Evolutionary conservation across 139 green algal species (phyloP), one percentile per base, ranked within the genome.

Genomic region (Chlamydomonas asymmetrica): DNA sequence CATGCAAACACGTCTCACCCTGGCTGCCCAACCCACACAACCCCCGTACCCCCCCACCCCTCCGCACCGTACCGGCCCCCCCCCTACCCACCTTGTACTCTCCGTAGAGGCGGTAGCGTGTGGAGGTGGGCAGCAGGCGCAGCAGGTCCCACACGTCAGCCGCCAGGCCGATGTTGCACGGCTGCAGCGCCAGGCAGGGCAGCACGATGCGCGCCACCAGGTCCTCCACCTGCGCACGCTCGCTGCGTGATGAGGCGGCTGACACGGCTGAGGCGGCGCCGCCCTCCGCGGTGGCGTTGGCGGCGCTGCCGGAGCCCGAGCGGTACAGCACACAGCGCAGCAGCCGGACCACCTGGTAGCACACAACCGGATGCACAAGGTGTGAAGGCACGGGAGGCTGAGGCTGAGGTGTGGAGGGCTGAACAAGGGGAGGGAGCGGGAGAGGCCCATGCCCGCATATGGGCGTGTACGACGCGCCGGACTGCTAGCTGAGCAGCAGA

Each of bases 121-220:
- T 41, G 35, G 71, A 72, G 75, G 87, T 94, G 13, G 86, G 88
- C 49, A 97, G 78, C 63, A 86, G 59, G 9, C 66, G 40, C 32
- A 97, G 68, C n/a, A 90, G 74, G 3, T 73, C 71, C 93, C 93
- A 97, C 37, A 94, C 68, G 80, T 94, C 86, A 18, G 56, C 45
- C 3, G 79, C 77, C 32, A 94, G 64, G 1, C 79, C 84, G 10
- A 82, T 69, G 60, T 88, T 90, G 68, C 81, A 78, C 23, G 84
- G 85, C n/a, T 87, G 61, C 39, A 96, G 74, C 32, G 31, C 66
- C 32, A 89, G 63, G 4, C 84, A 87, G 9, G 93, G 93, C 68
- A 97, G 73, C 39, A 94, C 70, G 48, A 71, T 64, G 3, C 43
- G 23, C 3, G 66, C 40, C 60, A 97, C 66, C 37, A 91, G 66